A percentile compares a stretch with the other conserved stretches of the same genome.
phyloP scores from a whole-genome alignment of 2,329 filamentous ascomycete species.

The Polychaeton citri region DNA sequence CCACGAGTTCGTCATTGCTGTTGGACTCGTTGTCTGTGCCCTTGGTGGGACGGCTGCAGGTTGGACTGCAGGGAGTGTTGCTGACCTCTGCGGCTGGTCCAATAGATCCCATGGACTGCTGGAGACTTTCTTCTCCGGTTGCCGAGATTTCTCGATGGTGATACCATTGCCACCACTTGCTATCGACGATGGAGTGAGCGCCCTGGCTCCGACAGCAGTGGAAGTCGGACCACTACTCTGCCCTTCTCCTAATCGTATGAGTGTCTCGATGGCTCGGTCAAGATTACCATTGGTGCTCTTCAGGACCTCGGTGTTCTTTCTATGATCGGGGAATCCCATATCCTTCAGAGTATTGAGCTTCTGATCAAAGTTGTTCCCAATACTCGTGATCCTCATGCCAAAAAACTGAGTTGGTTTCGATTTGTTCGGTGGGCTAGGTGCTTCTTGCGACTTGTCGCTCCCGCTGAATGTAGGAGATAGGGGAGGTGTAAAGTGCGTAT shows the following conservation, averaged over 20 bases:
- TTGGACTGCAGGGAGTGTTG: constrained; percentile 13
- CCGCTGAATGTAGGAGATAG: constrained; percentile 21
- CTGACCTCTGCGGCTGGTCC: constrained; percentile 20
- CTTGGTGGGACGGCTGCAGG: constrained; percentile 16
- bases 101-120: constrained; percentile 33
- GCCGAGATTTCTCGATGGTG: constrained; percentile 26
- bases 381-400: constrained; percentile 31
- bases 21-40: constrained; percentile 20
- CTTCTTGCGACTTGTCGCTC: constrained; percentile 4
- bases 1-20: constrained; percentile 31
- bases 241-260: constrained; percentile 71
- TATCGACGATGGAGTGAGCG: constrained; percentile 29
- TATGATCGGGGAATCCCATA: constrained; percentile 83
- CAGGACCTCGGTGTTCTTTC: constrained; percentile 66
- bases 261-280: constrained; percentile 70
- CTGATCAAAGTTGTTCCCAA: constrained; percentile 52
- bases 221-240: constrained; percentile 18
- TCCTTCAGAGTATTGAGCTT: constrained; percentile 70
- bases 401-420: constrained; percentile 43
- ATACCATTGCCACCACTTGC: constrained; percentile 33
- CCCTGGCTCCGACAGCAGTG: constrained; percentile 18
- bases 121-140: constrained; percentile 8
- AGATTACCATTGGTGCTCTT: constrained; percentile 75
- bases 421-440: constrained; percentile 15
- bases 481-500: constrained; percentile 18